Base-by-base conservation (phyloP, 2,329 filamentous ascomycete species). In the Aspergillus quadricinctus region DNA sequence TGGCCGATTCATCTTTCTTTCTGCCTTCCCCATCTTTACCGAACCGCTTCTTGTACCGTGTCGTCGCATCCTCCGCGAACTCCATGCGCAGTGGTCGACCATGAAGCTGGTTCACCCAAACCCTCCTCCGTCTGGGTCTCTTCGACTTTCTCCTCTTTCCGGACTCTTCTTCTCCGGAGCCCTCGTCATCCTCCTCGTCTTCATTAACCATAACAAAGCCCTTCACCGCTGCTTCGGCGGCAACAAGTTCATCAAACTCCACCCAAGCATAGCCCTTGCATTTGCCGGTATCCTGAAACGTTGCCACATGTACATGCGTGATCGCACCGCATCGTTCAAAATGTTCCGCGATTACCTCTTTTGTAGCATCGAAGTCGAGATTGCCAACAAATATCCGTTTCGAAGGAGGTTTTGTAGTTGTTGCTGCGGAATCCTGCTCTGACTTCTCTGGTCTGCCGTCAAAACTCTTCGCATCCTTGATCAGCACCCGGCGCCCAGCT, bases 221-320 rank as follows among this genome's bases (percentile, higher is more conserved):
- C 70, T 86, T 87, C 62, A 96, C 91, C 3, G 89, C 90, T 66
- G 82, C 83, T 50, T 87, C 84, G 0, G 91, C 91, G 0, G 88
- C 83, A 55, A 89, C 86, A 10, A 92, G 70, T 51, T 92, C 86
- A 69, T 88, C 87, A 75, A 97, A 99, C 59, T 90, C 90, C 59
- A 99, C 86, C 92, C 94, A 99, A 5, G 88, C 94, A 76, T 88
- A 99, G 19, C 94, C 95, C 78, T 97, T 97, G 80, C 94, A 99
- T 78, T 97, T 99, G 46, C 94, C 94, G 21, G 88, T 88, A 73
- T 99, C 95, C 74, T 97, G 90, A 70, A 99, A 99, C 0, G 92
- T 96, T 2, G 94, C 94, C 63, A 97, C 80, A 76, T 96, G 93
- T 61, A 91, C 83, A 77, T 89, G 89, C 53, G 87, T 84, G 59